Percentiles rank a stretch among this genome's conserved stretches.
Evolutionary conservation across 768 basidiomycete genomes (phyloP).

Genomic region (Boletellus ananiceps): DNA sequence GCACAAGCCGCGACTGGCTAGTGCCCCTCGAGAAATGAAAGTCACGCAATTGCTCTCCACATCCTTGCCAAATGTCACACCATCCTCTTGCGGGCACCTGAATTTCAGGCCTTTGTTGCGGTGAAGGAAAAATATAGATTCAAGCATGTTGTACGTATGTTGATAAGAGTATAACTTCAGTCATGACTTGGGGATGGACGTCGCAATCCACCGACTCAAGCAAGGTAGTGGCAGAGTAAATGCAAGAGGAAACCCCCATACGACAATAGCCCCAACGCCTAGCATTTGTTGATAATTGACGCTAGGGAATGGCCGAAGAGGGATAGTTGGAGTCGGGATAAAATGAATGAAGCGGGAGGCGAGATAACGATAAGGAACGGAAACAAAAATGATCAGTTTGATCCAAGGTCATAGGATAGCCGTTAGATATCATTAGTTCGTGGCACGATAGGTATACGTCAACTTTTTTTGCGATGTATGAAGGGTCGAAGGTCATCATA

Average conservation of each 20-base stretch:
- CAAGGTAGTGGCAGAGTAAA: not conserved
- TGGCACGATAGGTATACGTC: not conserved
- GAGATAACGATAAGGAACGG: constrained; percentile 27
- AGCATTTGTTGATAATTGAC: not conserved
- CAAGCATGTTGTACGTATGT: constrained; percentile 14
- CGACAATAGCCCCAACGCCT: not conserved
- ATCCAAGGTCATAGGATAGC: constrained; percentile 16
- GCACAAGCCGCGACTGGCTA: no score
- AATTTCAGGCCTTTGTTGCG: no score
- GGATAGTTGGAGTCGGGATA: not conserved
- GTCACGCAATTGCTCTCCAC: no score
- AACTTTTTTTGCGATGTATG: not conserved
- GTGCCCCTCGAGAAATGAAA: no score
- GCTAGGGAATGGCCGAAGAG: not conserved
- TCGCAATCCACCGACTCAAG: not conserved
- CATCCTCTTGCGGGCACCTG: no score
- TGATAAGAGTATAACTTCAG: no score
- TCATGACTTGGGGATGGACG: not conserved
- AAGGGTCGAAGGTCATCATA: not conserved
- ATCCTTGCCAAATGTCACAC: no score
- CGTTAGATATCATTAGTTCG: constrained; percentile 17
- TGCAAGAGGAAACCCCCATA: not conserved
- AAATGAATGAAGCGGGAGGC: constrained; percentile 6
- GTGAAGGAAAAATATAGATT: constrained; percentile 12
- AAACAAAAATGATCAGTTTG: not conserved